Percentiles rank a stretch among this genome's conserved stretches.
Conservation (phyloP, 2,329 filamentous ascomycete species). For the Allantophomopsis lycopodina region DNA sequence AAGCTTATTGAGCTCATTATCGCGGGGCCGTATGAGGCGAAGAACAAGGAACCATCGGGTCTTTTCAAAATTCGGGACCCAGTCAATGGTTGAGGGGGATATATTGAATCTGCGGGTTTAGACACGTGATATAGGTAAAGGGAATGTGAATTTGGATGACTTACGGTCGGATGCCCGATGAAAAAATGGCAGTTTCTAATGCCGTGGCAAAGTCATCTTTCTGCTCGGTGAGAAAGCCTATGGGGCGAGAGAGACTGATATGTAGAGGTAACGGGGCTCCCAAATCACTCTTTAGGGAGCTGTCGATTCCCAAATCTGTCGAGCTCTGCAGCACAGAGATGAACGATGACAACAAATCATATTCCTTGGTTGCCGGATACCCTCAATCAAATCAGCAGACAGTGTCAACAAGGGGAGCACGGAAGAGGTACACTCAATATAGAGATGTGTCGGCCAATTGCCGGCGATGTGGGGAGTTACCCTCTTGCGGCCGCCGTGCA, state of each 20-base stretch:
- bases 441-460: slow-evolving; percentile 88
- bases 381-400: slow-evolving; percentile 24
- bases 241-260: slow-evolving; percentile 75
- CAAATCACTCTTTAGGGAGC: slow-evolving; percentile 64
- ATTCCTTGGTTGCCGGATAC: slow-evolving; percentile 36
- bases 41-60: slow-evolving; percentile 79
- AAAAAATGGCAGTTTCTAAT: slow-evolving; percentile 30
- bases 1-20: slow-evolving; percentile 45
- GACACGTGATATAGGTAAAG: slow-evolving; percentile 5
- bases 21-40: slow-evolving; percentile 32
- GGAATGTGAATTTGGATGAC: slow-evolving; percentile 9
- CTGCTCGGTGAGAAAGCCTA: slow-evolving; percentile 59
- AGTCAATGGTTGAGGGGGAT: slow-evolving; percentile 31
- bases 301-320: slow-evolving; percentile 33
- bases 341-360: slow-evolving; percentile 29
- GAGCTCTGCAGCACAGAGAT: slow-evolving; percentile 22
- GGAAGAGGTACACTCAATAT: slow-evolving; percentile 67
- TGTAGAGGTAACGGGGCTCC: slow-evolving; percentile 71
- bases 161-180: slow-evolving; percentile 28
- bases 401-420: slow-evolving; percentile 1
- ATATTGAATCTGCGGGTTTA: slow-evolving; percentile 10
- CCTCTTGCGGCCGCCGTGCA: slow-evolving; percentile 77
- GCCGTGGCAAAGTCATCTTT: slow-evolving; percentile 53
- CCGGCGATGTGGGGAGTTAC: slow-evolving; percentile 74
- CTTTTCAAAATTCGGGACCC: slow-evolving; percentile 52